phyloP scores from a whole-genome alignment of 305 asterid species.

The Fraxinus angustifolia region DNA sequence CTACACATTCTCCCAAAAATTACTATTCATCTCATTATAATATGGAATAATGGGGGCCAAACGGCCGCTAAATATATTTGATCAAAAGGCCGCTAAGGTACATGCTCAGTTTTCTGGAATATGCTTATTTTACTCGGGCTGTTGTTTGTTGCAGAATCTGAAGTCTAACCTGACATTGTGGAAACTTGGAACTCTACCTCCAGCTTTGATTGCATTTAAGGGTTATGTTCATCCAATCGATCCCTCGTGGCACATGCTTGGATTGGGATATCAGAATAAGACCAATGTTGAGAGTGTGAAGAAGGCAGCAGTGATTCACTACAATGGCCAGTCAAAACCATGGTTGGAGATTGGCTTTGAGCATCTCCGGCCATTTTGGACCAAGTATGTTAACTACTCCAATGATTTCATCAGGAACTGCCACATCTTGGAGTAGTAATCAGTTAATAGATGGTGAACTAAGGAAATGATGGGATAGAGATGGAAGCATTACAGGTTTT shows the following conservation, averaged over 20 bases:
- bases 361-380: conserved; percentile 98
- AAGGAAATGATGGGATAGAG: conserved; percentile 22
- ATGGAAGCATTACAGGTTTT: conserved; percentile 25
- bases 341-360: conserved; percentile 97
- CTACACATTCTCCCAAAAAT: too few relatives aligned
- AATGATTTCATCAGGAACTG: conserved; percentile 83
- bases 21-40: neutral
- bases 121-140: neutral
- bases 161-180: conserved; percentile 85
- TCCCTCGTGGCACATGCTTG: conserved; percentile 98
- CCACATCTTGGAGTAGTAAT: conserved; percentile 79
- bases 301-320: conserved; percentile 93
- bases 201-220: conserved; percentile 92
- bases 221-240: conserved; percentile 86
- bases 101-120: neutral
- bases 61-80: neutral
- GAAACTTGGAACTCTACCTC: conserved; percentile 99
- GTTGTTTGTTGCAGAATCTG: conserved; percentile 64
- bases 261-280: conserved; percentile 90
- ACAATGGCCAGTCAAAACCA: conserved; percentile 97
- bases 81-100: neutral
- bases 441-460: conserved; percentile 19
- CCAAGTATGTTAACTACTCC: conserved; percentile 89
- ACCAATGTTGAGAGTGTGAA: conserved; percentile 66
- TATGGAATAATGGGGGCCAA: neutral